phyloP scores from a whole-genome alignment of 352 stramenopile genomes.

The Globisporangium abappressorium region DNA sequence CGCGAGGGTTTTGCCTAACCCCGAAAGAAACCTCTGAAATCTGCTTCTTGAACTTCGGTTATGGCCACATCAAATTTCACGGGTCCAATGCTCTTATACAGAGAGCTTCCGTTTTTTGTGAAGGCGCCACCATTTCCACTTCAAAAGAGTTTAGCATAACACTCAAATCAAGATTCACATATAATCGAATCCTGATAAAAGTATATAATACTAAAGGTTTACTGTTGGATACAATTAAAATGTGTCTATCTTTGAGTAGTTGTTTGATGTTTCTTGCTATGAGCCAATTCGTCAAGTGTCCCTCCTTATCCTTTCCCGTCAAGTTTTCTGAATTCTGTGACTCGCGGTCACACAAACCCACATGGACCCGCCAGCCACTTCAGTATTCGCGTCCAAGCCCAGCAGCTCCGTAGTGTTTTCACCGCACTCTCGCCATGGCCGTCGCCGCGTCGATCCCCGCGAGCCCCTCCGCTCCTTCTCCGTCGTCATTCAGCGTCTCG shows the following conservation, averaged over 20 bases:
- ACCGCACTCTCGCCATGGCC: neutral
- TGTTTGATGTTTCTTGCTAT: neutral
- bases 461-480: neutral
- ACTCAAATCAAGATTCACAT: neutral
- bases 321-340: neutral
- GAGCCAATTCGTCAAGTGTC: neutral
- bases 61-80: neutral
- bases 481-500: neutral
- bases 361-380: conserved; percentile 4
- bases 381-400: conserved; percentile 8
- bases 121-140: neutral
- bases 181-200: neutral
- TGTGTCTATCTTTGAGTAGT: neutral
- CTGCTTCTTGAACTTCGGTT: conserved; percentile 11
- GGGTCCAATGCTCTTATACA: conserved; percentile 7
- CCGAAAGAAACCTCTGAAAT: neutral
- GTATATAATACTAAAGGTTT: neutral
- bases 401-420: neutral
- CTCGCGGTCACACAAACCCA: neutral
- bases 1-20: neutral
- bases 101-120: conserved; percentile 9
- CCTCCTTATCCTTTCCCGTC: neutral
- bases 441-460: conserved; percentile 11
- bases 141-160: neutral
- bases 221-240: too few relatives aligned